Evolutionary conservation across 768 basidiomycete species (phyloP).

Genomic region (Kwoniella botswanensis): DNA sequence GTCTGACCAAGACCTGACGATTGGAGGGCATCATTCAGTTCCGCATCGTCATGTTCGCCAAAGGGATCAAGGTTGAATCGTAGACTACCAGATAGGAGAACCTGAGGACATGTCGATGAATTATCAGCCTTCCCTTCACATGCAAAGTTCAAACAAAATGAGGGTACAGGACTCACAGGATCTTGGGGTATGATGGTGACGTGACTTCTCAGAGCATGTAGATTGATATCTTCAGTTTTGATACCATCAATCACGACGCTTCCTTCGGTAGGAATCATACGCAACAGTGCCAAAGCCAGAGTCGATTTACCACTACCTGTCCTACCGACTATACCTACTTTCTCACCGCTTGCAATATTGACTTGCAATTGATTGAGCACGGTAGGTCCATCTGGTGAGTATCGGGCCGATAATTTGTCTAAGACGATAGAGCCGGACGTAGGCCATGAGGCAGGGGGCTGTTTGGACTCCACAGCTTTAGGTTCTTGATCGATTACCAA

Average conservation of each 20-base stretch:
- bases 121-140: slow-evolving; percentile 55
- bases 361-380: slow-evolving; percentile 69
- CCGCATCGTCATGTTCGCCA: slow-evolving; percentile 63
- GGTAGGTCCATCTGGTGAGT: slow-evolving; percentile 67
- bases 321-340: slow-evolving; percentile 68
- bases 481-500: slow-evolving; percentile 67
- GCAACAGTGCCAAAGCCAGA: slow-evolving; percentile 64
- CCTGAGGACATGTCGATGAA: slow-evolving; percentile 43
- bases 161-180: slow-evolving; percentile 36
- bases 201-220: slow-evolving; percentile 65
- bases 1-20: slow-evolving; percentile 45
- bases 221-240: slow-evolving; percentile 63
- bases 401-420: slow-evolving; percentile 64
- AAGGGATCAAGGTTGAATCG: slow-evolving; percentile 65
- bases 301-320: slow-evolving; percentile 66
- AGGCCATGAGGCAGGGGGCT: slow-evolving; percentile 72
- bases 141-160: background rate
- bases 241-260: slow-evolving; percentile 66
- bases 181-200: slow-evolving; percentile 72
- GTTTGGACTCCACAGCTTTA: slow-evolving; percentile 58
- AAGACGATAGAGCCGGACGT: slow-evolving; percentile 65
- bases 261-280: slow-evolving; percentile 67
- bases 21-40: slow-evolving; percentile 52
- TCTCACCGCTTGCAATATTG: slow-evolving; percentile 66
- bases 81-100: slow-evolving; percentile 66